These are phyloP conservation scores for Hsuehochloa calcarea DNA, from an alignment of 176 grass and related monocot species.

Conservation along the genomic window DNA sequence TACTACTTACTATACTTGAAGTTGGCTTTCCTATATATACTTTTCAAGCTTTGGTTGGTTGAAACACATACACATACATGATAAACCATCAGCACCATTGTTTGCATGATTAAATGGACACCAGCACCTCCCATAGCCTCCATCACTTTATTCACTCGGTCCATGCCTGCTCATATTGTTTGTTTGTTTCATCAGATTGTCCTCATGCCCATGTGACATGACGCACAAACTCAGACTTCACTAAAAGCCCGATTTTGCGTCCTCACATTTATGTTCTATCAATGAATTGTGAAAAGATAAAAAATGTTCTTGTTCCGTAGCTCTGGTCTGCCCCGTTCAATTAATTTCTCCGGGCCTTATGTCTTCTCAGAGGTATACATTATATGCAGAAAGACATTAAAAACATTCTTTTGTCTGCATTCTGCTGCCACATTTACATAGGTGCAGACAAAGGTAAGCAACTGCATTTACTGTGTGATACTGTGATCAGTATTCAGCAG, in stretches of 20 bases:
- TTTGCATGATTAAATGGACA: not conserved
- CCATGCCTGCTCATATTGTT: not conserved
- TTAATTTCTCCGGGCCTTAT: conserved; percentile 9
- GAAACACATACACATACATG: not conserved
- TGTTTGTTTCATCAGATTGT: not conserved
- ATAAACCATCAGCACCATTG: no score
- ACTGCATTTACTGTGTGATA: not conserved
- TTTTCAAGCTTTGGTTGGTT: not conserved
- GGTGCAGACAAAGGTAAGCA: conserved; percentile 1
- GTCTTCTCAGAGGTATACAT: conserved; percentile 5
- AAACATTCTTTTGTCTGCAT: not conserved
- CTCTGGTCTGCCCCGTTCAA: not conserved
- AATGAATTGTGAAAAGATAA: not conserved
- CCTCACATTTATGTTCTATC: not conserved
- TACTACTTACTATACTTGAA: not conserved
- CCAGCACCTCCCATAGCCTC: no score
- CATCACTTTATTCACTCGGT: not conserved
- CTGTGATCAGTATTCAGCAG: not conserved
- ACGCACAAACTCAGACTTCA: not conserved
- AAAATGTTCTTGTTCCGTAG: not conserved
- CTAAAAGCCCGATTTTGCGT: not conserved
- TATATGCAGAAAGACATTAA: not conserved
- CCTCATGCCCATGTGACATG: not conserved
- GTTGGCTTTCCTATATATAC: not conserved
- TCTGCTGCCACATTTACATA: conserved; percentile 16